A percentile compares a stretch with the other conserved stretches of the same genome.
phyloP scores from a whole-genome alignment of 495 filamentous ascomycete species.

The Glarea lozoyensis region DNA sequence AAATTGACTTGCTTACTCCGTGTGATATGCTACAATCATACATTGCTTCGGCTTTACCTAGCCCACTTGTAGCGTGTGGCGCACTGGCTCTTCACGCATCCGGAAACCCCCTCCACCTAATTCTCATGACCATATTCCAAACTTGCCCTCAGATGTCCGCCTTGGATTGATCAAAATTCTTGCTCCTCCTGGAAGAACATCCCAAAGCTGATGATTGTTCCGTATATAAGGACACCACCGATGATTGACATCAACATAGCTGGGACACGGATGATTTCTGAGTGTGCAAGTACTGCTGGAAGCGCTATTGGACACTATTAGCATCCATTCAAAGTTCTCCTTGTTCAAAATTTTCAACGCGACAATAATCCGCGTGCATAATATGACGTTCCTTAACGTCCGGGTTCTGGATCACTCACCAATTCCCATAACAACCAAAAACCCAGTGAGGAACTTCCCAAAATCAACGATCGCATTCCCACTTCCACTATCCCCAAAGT shows the following conservation, averaged over 20 bases:
- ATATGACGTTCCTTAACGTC: no score
- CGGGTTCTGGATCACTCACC: slow-evolving; percentile 69
- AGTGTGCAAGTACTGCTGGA: slow-evolving; percentile 84
- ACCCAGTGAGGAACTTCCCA: slow-evolving; percentile 89
- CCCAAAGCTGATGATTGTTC: slow-evolving; percentile 92
- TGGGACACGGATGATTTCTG: slow-evolving; percentile 63
- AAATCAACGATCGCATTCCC: slow-evolving; percentile 80
- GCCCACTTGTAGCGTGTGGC: no score
- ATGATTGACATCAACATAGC: slow-evolving; percentile 95
- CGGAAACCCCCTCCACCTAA: no score
- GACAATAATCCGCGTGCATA: no score
- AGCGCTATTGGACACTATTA: slow-evolving; percentile 50
- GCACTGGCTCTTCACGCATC: no score
- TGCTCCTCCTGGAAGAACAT: slow-evolving; percentile 98
- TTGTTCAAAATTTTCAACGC: no score
- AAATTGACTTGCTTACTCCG: no score
- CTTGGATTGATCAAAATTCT: slow-evolving; percentile 49
- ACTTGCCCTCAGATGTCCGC: no score
- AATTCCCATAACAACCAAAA: slow-evolving; percentile 95
- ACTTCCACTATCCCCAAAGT: slow-evolving; percentile 74
- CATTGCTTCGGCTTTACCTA: no score
- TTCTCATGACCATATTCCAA: no score
- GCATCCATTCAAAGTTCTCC: no score
- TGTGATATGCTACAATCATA: no score
- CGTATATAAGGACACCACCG: slow-evolving; percentile 90